A percentile compares a stretch with the other conserved stretches of the same genome.
Conservation (phyloP, 352 stramenopile genomes). For the Phytopythium helicoides region DNA sequence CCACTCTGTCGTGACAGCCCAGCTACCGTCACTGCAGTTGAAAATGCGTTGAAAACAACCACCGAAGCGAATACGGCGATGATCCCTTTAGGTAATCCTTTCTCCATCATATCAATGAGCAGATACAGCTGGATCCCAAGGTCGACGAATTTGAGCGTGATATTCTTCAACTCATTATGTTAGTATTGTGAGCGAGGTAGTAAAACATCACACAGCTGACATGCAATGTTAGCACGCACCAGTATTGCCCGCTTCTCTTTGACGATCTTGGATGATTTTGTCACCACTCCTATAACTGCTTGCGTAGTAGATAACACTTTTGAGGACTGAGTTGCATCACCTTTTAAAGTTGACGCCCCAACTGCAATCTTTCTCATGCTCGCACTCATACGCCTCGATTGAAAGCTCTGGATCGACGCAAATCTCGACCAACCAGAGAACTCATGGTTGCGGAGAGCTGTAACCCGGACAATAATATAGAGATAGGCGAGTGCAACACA, state of each 20-base stretch:
- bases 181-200: too few relatives aligned
- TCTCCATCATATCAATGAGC: constrained; percentile 12
- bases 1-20: constrained; percentile 5
- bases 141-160: not conserved
- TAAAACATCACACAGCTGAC: too few relatives aligned
- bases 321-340: too few relatives aligned
- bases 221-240: too few relatives aligned
- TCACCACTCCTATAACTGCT: too few relatives aligned
- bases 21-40: not conserved
- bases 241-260: too few relatives aligned
- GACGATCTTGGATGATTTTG: too few relatives aligned
- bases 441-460: not conserved
- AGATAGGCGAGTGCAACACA: not conserved
- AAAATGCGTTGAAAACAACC: constrained; percentile 2
- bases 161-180: not conserved
- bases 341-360: too few relatives aligned
- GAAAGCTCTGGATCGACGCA: not conserved
- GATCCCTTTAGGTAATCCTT: constrained; percentile 6
- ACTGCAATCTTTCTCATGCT: not conserved
- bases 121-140: constrained; percentile 6
- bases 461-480: constrained; percentile 1
- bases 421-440: not conserved
- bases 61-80: not conserved
- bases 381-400: too few relatives aligned
- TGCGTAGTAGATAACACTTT: too few relatives aligned